Base-by-base conservation (phyloP, 192 early-diverging fungal species). In the Linnemannia zychae region DNA sequence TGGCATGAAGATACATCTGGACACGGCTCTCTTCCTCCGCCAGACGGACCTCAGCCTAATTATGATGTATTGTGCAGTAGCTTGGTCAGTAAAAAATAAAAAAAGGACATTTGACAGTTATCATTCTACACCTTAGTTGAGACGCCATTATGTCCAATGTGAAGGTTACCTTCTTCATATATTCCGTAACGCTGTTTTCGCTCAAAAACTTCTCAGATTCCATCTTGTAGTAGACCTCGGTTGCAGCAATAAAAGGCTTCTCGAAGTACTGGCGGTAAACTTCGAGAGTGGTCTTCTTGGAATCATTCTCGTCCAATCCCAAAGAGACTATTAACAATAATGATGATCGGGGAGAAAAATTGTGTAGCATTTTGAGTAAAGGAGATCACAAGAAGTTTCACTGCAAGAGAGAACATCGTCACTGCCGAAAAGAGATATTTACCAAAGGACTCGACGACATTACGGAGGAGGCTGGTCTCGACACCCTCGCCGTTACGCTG, bases 181-280 rank as follows among this genome's bases (percentile, higher is more conserved):
- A 99, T 76, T 98, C 97, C 38, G 95, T 92, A 52, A 98, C 93
- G 48, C 95, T 93, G 87, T 98, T 97, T 75, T 97, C 96, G 74
- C 93, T 92, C 57, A 99, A 91, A 86, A 98, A 97, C 33, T 93
- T 94, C 87, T 98, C 96, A 67, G 93, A 94, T 86, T 98, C 97
- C 66, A 92, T 92, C 81, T 93, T 93, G 86, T 99, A 99, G 90
- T 97, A 99, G 31, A 92, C 89, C 81, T 94, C 92, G 0, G 95
- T 97, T 53, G 94, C 93, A 70, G 89, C 88, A 70, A 93, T 91
- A 82, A 99, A 99, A 12, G 95, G 95, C 60, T 84, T 89, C 86
- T 99, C 94, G 80, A 98, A 99, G 88, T 95, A 95, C 65, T 92
- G 88, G 75, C 94, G 93, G 79, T 99, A 99, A 4, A 98, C 94